Evolutionary conservation across 495 filamentous ascomycete species (phyloP).

Genomic region (Penicillium ucsense): DNA sequence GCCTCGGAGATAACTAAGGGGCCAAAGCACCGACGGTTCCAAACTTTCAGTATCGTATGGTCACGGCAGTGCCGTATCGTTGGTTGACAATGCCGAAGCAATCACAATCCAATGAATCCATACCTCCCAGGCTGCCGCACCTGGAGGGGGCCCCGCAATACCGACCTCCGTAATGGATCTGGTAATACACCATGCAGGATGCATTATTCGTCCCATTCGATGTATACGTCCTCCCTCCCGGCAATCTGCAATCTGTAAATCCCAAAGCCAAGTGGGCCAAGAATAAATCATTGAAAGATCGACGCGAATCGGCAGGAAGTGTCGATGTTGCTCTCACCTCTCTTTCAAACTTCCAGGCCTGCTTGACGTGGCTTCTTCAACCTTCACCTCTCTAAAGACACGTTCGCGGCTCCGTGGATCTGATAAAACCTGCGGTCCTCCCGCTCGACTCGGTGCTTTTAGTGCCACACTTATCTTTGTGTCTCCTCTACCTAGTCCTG

Average conservation of each 20-base stretch:
- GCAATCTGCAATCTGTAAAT: neutral
- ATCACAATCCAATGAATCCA: neutral
- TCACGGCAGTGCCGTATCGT: neutral
- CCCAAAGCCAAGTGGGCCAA: slow-evolving; percentile 1
- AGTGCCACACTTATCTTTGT: no score
- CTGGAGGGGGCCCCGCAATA: no score
- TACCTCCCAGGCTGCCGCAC: no score
- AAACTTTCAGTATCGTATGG: neutral
- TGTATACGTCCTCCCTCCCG: neutral
- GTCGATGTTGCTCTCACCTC: slow-evolving; percentile 1
- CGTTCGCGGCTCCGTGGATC: neutral
- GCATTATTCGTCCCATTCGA: no score
- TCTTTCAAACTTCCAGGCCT: neutral
- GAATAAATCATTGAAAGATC: neutral
- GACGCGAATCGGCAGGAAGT: neutral
- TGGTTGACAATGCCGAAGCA: neutral
- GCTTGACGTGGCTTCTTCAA: neutral
- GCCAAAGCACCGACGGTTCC: no score
- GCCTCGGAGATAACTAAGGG: no score
- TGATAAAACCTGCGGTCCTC: slow-evolving; percentile 1
- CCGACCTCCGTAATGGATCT: no score
- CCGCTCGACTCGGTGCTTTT: neutral
- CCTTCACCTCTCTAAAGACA: neutral
- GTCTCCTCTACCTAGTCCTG: no score
- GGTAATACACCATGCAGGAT: no score